Conservation (phyloP, 2,329 filamentous ascomycete species). For the Dothideomycetes sp. region DNA sequence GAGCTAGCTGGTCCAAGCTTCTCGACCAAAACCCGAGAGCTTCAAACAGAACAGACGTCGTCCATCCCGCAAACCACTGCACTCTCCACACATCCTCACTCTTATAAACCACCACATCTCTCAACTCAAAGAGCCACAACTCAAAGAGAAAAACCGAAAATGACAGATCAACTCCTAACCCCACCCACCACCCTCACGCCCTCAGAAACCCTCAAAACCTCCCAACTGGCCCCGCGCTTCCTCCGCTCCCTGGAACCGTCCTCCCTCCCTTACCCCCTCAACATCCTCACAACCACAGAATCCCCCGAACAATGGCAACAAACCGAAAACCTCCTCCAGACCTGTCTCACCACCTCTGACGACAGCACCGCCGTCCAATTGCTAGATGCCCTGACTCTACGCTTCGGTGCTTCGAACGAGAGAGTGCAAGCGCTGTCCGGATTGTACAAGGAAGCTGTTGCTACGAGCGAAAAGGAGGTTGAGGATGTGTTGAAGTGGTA, state of each 20-base stretch:
- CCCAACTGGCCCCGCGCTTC: slow-evolving; percentile 35
- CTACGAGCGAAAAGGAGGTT: slow-evolving; percentile 55
- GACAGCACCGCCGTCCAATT: slow-evolving; percentile 66
- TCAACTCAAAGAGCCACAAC: too few species aligned
- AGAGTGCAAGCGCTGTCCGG: slow-evolving; percentile 76
- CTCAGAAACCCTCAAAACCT: slow-evolving; percentile 36
- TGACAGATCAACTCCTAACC: slow-evolving; percentile 30
- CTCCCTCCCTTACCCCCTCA: slow-evolving; percentile 41
- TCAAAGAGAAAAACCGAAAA: too few species aligned
- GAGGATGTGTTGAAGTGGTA: slow-evolving; percentile 67
- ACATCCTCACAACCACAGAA: slow-evolving; percentile 48
- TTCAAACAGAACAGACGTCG: too few species aligned
- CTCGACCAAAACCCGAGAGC: too few species aligned
- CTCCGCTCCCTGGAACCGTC: slow-evolving; percentile 28
- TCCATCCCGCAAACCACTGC: too few species aligned
- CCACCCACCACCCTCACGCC: slow-evolving; percentile 34
- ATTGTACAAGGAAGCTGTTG: slow-evolving; percentile 74
- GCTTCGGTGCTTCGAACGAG: slow-evolving; percentile 80
- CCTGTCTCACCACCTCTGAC: slow-evolving; percentile 77
- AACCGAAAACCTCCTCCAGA: slow-evolving; percentile 78
- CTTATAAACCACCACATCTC: too few species aligned
- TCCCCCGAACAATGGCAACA: slow-evolving; percentile 72
- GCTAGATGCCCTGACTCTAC: slow-evolving; percentile 63
- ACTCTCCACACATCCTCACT: too few species aligned
- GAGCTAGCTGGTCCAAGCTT: too few species aligned